Evolutionary conservation across 345 rosid genomes (phyloP).

Genomic region (Lumnitzera littorea): DNA sequence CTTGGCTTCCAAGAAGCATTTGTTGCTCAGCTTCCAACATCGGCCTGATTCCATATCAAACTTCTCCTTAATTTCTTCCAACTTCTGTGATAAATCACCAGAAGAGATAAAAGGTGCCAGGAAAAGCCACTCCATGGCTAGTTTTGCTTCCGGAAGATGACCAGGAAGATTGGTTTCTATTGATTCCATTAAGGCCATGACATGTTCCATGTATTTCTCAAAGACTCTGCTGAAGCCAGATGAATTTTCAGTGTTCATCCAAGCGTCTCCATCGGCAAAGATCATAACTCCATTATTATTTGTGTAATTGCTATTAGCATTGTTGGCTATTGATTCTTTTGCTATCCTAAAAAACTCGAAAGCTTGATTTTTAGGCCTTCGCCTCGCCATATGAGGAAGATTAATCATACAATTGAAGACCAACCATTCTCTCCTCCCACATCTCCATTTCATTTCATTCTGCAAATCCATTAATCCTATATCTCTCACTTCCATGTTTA

Average conservation of each 20-base stretch:
- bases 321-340: conserved; percentile 4
- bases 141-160: conserved; percentile 19
- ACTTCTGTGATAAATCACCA: conserved; percentile 4
- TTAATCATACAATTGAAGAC: conserved; percentile 35
- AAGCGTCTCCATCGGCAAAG: conserved; percentile 21
- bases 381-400: conserved; percentile 31
- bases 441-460: conserved; percentile 15
- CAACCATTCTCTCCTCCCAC: conserved; percentile 18
- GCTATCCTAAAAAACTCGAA: conserved; percentile 14
- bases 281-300: conserved; percentile 11
- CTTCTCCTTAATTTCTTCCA: conserved; percentile 9
- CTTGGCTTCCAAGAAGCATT: conserved; percentile 24
- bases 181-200: conserved; percentile 20
- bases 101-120: conserved; percentile 17
- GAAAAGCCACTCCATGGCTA: conserved; percentile 24
- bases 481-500: conserved; percentile 26
- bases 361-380: conserved; percentile 14
- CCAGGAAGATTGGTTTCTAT: conserved; percentile 15
- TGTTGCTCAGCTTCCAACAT: conserved; percentile 15
- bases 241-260: neutral
- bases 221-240: conserved; percentile 17
- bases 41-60: conserved; percentile 4
- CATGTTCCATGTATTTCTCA: conserved; percentile 13
- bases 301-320: neutral
- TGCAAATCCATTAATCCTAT: conserved; percentile 15